These are phyloP conservation scores for Tillandsia leiboldiana DNA, from an alignment of 176 grass and related monocot species.

Conservation along the genomic window DNA sequence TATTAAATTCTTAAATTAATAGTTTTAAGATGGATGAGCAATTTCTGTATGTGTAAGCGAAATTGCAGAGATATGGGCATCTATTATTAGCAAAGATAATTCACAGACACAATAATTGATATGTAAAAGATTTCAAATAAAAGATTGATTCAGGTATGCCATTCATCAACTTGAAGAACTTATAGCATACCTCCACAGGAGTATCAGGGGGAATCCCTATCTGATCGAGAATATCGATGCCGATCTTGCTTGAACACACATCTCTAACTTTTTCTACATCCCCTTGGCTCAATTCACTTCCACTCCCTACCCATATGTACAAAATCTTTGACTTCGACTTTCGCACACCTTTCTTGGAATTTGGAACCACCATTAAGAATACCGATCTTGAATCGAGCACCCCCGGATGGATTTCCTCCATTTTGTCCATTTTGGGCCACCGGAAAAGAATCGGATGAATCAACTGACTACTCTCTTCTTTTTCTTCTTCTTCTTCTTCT, in stretches of 20 bases:
- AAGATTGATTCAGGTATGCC: background rate
- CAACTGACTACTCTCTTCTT: slow-evolving; percentile 14
- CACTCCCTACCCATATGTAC: slow-evolving; percentile 37
- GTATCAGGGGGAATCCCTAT: slow-evolving; percentile 31
- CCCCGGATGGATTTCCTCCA: slow-evolving; percentile 25
- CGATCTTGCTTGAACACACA: slow-evolving; percentile 12
- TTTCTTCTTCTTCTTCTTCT: background rate
- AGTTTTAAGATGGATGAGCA: background rate
- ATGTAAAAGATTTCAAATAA: background rate
- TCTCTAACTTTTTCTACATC: slow-evolving; percentile 18
- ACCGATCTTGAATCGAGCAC: slow-evolving; percentile 40
- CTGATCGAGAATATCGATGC: slow-evolving; percentile 21
- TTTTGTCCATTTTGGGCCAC: slow-evolving; percentile 39
- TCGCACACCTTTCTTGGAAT: slow-evolving; percentile 20
- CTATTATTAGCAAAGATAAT: background rate
- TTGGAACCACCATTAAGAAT: slow-evolving; percentile 30
- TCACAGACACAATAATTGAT: background rate
- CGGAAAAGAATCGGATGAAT: slow-evolving; percentile 33
- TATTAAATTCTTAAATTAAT: background rate
- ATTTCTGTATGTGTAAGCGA: background rate
- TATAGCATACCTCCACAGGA: slow-evolving; percentile 33
- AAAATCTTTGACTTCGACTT: slow-evolving; percentile 21
- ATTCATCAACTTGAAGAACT: background rate
- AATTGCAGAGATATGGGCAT: background rate
- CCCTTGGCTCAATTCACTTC: slow-evolving; percentile 15